Evolutionary conservation across 148 eudicot genomes (phyloP).

Genomic region (Chenopodium album): DNA sequence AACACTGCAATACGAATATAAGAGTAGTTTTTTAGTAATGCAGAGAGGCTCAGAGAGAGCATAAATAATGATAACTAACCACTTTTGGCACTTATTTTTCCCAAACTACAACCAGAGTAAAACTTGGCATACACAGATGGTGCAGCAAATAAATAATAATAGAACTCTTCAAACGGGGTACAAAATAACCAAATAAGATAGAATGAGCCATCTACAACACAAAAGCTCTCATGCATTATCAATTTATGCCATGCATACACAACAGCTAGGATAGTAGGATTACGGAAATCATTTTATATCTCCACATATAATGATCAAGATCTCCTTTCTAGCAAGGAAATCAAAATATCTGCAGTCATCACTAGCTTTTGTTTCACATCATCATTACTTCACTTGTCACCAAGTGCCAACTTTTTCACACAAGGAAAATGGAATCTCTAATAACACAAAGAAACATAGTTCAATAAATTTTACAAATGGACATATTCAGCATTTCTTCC

Average conservation of each 20-base stretch:
- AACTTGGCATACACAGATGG: neutral
- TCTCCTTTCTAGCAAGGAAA: neutral
- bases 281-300: neutral
- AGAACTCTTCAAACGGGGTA: neutral
- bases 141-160: neutral
- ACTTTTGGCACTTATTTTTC: neutral
- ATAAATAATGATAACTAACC: neutral
- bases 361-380: neutral
- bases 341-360: neutral
- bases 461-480: neutral
- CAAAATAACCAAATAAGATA: neutral
- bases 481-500: neutral
- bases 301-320: neutral
- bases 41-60: neutral
- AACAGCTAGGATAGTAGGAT: neutral
- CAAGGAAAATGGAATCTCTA: neutral
- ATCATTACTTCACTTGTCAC: neutral
- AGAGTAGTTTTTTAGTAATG: constrained; percentile 14
- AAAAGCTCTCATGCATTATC: neutral
- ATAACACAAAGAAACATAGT: neutral
- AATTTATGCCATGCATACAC: neutral
- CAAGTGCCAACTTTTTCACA: neutral
- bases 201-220: constrained; percentile 6
- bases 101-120: neutral
- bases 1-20: constrained; percentile 62